Evolutionary conservation across 139 green algal species (phyloP).

Genomic region (Chlamydomonas sp.): DNA sequence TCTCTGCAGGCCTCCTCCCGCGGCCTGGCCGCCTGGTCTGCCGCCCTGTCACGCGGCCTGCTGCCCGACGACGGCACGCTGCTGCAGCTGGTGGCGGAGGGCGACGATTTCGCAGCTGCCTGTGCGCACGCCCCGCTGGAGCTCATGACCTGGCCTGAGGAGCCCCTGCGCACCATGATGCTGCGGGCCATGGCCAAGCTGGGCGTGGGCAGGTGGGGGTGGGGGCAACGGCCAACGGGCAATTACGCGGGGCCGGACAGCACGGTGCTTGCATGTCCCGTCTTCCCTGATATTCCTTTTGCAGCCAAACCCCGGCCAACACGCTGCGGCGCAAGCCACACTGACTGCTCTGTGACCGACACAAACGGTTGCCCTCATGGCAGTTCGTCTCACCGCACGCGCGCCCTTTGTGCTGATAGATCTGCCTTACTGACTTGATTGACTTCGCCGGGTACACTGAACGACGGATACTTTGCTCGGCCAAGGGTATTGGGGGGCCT

Average conservation of each 20-base stretch:
- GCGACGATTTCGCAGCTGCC: neutral
- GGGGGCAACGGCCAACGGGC: neutral
- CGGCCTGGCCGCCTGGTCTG: slow-evolving; percentile 53
- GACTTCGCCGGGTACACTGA: neutral
- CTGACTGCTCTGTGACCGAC: no score
- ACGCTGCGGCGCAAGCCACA: neutral
- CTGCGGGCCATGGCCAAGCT: slow-evolving; percentile 68
- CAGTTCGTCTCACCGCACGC: neutral
- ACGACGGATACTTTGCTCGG: neutral
- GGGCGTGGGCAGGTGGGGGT: slow-evolving; percentile 71
- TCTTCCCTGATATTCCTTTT: neutral
- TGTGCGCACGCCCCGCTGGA: slow-evolving; percentile 31
- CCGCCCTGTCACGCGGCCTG: slow-evolving; percentile 72
- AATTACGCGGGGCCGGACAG: neutral
- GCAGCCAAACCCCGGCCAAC: neutral
- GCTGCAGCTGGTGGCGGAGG: slow-evolving; percentile 60
- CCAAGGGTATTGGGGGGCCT: neutral
- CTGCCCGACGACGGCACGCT: slow-evolving; percentile 81
- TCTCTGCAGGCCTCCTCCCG: slow-evolving; percentile 32
- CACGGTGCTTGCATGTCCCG: neutral
- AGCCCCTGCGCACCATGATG: slow-evolving; percentile 77
- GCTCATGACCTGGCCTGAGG: slow-evolving; percentile 72
- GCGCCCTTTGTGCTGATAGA: neutral
- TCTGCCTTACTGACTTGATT: neutral
- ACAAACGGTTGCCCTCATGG: no score